Conservation (phyloP, 495 filamentous ascomycete genomes). For the Neurospora africana region DNA sequence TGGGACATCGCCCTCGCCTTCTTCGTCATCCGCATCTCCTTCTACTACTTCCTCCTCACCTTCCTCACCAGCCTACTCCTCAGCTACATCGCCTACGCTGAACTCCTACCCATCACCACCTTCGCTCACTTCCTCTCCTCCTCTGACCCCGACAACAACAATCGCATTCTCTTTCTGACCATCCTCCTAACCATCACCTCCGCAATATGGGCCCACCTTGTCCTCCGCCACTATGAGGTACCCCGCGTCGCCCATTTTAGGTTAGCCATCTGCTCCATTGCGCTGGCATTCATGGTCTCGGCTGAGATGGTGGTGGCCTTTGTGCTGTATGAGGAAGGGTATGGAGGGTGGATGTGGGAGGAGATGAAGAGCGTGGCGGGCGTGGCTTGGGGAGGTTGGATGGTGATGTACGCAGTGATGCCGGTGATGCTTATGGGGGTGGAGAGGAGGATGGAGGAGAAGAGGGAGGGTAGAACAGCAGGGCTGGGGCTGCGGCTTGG, state of each 20-base stretch:
- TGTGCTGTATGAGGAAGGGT: constrained; percentile 7
- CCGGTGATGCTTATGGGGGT: constrained; percentile 3
- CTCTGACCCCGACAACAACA: not conserved
- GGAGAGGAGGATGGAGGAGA: constrained; percentile 2
- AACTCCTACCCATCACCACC: not conserved
- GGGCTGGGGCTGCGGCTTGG: not conserved
- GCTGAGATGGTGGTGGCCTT: constrained; percentile 5
- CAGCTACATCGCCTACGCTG: not conserved
- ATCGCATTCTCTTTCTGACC: not conserved
- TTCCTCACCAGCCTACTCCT: constrained; percentile 4
- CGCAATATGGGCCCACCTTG: constrained; percentile 5
- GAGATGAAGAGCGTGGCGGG: not conserved
- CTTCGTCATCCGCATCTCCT: constrained; percentile 18
- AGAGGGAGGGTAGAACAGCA: not conserved
- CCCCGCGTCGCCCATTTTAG: constrained; percentile 14
- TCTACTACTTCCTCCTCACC: constrained; percentile 16
- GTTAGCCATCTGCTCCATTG: constrained; percentile 12
- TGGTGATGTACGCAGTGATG: constrained; percentile 3
- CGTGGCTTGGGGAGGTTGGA: not conserved
- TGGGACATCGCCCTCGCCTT: constrained; percentile 26
- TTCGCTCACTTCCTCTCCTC: not conserved
- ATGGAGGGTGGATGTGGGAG: not conserved
- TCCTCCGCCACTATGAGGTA: constrained; percentile 14
- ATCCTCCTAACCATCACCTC: constrained; percentile 6
- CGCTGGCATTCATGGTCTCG: constrained; percentile 2